phyloP scores from a whole-genome alignment of 1,284 basidiomycete species.

The Amylostereum areolatum region DNA sequence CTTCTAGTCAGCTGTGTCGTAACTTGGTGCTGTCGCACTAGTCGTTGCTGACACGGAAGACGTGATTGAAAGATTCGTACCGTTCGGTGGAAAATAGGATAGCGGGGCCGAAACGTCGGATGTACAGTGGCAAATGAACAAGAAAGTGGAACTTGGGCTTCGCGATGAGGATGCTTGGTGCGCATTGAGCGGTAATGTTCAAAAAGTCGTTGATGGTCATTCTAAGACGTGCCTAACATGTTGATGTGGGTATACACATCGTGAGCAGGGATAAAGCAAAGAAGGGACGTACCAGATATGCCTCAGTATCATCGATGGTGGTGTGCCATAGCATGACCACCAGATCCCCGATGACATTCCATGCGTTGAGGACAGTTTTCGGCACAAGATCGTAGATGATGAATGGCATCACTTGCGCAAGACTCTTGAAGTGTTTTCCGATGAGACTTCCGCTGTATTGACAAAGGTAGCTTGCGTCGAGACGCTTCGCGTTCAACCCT shows the following conservation, averaged over 20 bases:
- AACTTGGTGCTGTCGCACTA: too few relatives aligned
- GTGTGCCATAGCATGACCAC: constrained; percentile 23
- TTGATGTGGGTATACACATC: too few relatives aligned
- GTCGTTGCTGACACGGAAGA: too few relatives aligned
- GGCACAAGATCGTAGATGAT: constrained; percentile 19
- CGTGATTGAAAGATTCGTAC: constrained; percentile 16
- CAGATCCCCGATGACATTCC: constrained; percentile 18
- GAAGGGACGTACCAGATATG: constrained; percentile 16
- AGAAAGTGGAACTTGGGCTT: constrained; percentile 12
- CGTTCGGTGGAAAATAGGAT: constrained; percentile 17
- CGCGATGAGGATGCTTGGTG: constrained; percentile 9
- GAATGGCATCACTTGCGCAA: constrained; percentile 24
- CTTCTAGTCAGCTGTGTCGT: too few relatives aligned
- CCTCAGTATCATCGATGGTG: constrained; percentile 15
- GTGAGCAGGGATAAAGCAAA: too few relatives aligned
- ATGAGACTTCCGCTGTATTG: constrained; percentile 20
- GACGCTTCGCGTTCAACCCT: constrained; percentile 12
- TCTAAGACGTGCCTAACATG: too few relatives aligned
- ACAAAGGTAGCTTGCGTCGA: constrained; percentile 20
- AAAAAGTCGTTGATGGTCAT: constrained; percentile 14
- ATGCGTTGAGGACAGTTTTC: constrained; percentile 13
- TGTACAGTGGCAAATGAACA: constrained; percentile 14
- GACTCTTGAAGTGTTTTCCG: constrained; percentile 26
- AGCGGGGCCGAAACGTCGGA: constrained; percentile 18
- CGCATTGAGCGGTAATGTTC: constrained; percentile 11